Evolutionary conservation across 108 stramenopile genomes (phyloP).

Genomic region (Aurantiochytrium sp.): DNA sequence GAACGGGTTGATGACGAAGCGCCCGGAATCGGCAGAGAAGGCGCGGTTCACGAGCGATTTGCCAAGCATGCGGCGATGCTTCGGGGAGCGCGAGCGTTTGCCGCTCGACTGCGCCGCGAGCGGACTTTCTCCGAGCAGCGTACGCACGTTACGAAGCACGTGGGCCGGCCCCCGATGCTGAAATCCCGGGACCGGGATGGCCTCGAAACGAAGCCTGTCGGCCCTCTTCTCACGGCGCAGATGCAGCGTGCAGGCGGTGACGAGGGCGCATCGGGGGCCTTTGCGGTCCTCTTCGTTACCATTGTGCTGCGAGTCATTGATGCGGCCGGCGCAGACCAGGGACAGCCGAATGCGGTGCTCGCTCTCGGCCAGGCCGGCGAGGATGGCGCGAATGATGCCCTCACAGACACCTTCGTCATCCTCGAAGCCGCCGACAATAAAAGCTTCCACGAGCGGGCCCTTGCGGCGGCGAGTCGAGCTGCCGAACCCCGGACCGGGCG

Average conservation of each 20-base stretch:
- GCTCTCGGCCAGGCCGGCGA: background rate
- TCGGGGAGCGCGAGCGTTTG: background rate
- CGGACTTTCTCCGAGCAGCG: background rate
- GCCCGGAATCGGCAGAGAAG: background rate
- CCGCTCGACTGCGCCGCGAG: background rate
- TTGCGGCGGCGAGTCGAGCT: background rate
- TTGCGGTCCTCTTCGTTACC: conserved; percentile 25
- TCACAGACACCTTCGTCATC: background rate
- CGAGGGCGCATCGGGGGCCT: background rate
- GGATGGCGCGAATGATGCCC: background rate
- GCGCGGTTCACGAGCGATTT: background rate
- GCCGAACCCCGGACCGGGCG: background rate
- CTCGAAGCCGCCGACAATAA: background rate
- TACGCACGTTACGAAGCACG: background rate
- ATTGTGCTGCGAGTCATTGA: conserved; percentile 23
- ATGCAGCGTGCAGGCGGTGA: background rate
- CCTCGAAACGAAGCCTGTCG: background rate
- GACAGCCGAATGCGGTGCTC: background rate
- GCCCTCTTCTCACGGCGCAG: background rate
- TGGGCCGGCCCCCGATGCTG: background rate
- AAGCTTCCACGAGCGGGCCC: background rate
- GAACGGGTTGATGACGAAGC: background rate
- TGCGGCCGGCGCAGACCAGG: background rate
- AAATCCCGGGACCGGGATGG: background rate
- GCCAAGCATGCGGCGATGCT: background rate